Evolutionary conservation across 2,329 filamentous ascomycete genomes (phyloP).

Genomic region (Hymenoscyphus scutula): DNA sequence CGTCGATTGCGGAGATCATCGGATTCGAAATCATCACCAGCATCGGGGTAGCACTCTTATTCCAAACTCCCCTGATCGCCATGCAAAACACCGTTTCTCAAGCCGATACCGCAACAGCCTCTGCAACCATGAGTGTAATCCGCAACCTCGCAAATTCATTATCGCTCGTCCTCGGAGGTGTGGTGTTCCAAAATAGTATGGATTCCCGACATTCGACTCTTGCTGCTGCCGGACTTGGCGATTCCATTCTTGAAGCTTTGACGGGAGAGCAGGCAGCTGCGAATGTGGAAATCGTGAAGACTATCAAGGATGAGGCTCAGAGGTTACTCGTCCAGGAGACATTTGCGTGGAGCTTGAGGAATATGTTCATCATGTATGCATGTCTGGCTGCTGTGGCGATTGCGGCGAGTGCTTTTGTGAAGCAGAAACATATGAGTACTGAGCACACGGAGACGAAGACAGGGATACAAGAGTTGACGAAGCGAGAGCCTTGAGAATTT

Average conservation of each 20-base stretch:
- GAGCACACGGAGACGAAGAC: slow-evolving; percentile 54
- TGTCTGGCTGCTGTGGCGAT: slow-evolving; percentile 31
- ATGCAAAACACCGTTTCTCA: slow-evolving; percentile 50
- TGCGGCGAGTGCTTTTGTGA: slow-evolving; percentile 43
- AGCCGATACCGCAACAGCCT: slow-evolving; percentile 45
- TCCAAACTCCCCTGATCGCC: slow-evolving; percentile 54
- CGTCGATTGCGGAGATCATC: slow-evolving; percentile 43
- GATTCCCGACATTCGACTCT: slow-evolving; percentile 36
- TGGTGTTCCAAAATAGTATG: slow-evolving; percentile 43
- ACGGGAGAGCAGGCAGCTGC: slow-evolving; percentile 26
- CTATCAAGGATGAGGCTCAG: slow-evolving; percentile 33
- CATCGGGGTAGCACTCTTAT: slow-evolving; percentile 50
- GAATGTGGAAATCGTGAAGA: slow-evolving; percentile 38
- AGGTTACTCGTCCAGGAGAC: slow-evolving; percentile 19
- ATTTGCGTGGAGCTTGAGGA: slow-evolving; percentile 26
- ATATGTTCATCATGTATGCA: slow-evolving; percentile 31
- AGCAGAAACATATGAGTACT: slow-evolving; percentile 42
- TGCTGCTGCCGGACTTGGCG: slow-evolving; percentile 11
- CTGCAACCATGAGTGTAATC: slow-evolving; percentile 49
- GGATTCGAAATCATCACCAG: slow-evolving; percentile 51
- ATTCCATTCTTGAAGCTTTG: slow-evolving; percentile 37
- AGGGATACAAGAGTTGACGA: slow-evolving; percentile 31
- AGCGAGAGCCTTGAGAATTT: neutral
- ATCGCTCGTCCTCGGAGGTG: slow-evolving; percentile 46
- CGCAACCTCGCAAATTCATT: slow-evolving; percentile 43